These are phyloP conservation scores for Colletotrichum sp. DNA, from an alignment of 2,329 filamentous ascomycete genomes.

Conservation along the genomic window DNA sequence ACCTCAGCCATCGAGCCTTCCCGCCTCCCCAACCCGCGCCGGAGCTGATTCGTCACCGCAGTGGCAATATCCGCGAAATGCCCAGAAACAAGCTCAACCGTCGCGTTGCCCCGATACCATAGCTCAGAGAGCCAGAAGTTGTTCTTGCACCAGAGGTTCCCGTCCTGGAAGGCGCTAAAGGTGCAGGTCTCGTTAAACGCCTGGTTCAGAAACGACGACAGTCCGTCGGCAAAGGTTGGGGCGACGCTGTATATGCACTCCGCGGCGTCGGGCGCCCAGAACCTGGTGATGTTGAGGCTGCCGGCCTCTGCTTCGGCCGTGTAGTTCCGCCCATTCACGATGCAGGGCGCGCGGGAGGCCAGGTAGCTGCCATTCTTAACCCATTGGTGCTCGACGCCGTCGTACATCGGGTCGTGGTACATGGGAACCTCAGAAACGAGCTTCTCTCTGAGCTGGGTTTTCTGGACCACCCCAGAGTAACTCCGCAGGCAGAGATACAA, in stretches of 20 bases:
- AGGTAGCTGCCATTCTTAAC: neutral
- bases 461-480: neutral
- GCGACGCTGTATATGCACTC: neutral
- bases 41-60: neutral
- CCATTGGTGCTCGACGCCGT: neutral
- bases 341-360: neutral
- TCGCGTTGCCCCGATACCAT: neutral
- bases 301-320: neutral
- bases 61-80: neutral
- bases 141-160: neutral
- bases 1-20: neutral
- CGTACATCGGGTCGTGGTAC: neutral
- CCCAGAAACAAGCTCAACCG: neutral
- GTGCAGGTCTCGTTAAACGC: neutral
- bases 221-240: neutral
- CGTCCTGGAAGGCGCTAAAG: neutral
- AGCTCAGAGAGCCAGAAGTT: neutral
- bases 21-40: neutral
- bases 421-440: neutral
- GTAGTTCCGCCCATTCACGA: neutral
- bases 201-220: fast-evolving
- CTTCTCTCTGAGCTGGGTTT: neutral
- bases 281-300: neutral
- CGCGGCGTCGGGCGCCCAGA: neutral
- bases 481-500: neutral